Base-by-base conservation (phyloP, 1,284 basidiomycete genomes). In the Vanrija pseudolonga region DNA sequence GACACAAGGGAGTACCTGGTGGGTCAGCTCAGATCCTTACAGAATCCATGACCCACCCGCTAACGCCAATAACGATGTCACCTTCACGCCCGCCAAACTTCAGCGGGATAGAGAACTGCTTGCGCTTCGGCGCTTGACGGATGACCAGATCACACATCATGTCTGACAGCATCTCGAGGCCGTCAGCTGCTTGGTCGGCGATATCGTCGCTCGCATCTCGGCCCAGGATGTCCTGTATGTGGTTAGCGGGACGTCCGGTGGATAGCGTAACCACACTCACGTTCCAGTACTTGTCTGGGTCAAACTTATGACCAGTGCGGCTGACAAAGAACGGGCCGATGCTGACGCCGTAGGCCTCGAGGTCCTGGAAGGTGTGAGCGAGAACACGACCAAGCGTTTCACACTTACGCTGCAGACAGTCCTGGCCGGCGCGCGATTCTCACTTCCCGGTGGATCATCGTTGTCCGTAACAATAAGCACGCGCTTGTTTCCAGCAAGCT, bases 271-370 rank as follows among this genome's bases (percentile, higher is more conserved):
- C n/a, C 32, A 8, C 24, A 76, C 85, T 59, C 58, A 94, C 92
- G 20, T 87, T 85, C 76, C 91, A 98, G 76, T 95, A 97, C 41
- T 83, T 85, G 15, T 82, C 79, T 4, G 87, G 78, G 50, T 90
- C 83, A 63, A 95, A 95, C 0, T 81, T 78, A 47, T 85, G 84
- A 7, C 85, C 82, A 3, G 81, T 77, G 0, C 83, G 83, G 61
- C 84, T 84, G 67, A 98, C 90, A 76, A 98, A 96, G 76, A 94
- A 98, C 0, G 95, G 91, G 66, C 94, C 90, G 47, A 98, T 80
- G 7, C 82, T 83, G 32, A 90, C 85, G 0, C 91, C 90, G 7
- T 87, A 83, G 71, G 90, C 85, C 4, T 82, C 80, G 40, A 95
- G 79, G 72, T 96, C 93, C 90, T 92, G 67, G 5, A n/a, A 53